A percentile compares a stretch with the other conserved stretches of the same genome.
Conservation (phyloP, 2,329 filamentous ascomycete species). For the Cladosporium velox region DNA sequence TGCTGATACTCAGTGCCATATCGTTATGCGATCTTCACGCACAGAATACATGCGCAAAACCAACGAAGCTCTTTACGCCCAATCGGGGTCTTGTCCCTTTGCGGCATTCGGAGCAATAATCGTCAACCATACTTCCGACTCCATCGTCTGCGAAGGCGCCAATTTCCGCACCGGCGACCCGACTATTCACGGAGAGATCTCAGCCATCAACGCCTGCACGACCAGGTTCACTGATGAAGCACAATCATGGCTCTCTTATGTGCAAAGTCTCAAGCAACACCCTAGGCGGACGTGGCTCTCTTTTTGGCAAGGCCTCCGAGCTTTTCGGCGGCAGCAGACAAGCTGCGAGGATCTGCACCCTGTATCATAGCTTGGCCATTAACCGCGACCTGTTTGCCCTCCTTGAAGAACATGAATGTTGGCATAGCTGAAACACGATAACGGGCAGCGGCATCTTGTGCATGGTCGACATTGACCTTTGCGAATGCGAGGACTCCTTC, state of each 20-base stretch:
- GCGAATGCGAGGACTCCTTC: slow-evolving; percentile 60
- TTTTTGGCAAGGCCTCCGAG: slow-evolving; percentile 61
- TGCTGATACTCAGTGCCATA: neutral
- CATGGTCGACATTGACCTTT: slow-evolving; percentile 88
- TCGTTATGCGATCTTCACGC: neutral
- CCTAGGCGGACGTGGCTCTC: slow-evolving; percentile 35
- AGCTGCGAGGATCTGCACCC: slow-evolving; percentile 68
- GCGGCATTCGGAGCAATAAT: no score
- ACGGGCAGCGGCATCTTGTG: slow-evolving; percentile 72
- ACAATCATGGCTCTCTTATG: slow-evolving; percentile 1
- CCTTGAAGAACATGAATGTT: slow-evolving; percentile 82
- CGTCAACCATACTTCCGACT: no score
- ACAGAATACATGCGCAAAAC: neutral
- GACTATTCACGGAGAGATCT: no score
- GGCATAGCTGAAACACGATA: slow-evolving; percentile 88
- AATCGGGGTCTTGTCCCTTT: no score
- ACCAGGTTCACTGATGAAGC: neutral
- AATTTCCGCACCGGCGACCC: no score
- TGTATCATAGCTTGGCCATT: slow-evolving; percentile 57
- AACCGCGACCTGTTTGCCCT: slow-evolving; percentile 65
- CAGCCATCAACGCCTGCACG: no score
- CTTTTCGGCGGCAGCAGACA: slow-evolving; percentile 53
- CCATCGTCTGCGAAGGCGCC: no score
- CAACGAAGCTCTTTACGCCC: no score
- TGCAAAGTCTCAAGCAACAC: slow-evolving; percentile 12